Conservation (phyloP, 2,329 filamentous ascomycete genomes). For the Botrytis deweyae region DNA sequence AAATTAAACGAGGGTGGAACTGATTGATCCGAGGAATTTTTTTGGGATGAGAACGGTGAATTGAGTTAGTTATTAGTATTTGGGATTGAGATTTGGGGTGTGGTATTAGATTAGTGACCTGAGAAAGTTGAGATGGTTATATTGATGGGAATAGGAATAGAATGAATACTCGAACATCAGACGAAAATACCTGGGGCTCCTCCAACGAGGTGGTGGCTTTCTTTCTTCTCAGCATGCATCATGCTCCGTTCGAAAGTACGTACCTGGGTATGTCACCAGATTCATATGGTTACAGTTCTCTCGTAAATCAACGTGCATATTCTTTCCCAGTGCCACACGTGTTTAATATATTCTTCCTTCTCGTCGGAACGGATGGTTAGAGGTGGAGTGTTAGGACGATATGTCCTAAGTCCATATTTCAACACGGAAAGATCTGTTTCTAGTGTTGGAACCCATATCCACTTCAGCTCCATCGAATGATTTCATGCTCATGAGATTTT, state of each 20-base stretch:
- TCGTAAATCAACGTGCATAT: background rate
- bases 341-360: background rate
- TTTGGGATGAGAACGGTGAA: background rate
- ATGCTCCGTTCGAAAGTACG: background rate
- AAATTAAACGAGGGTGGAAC: conserved; percentile 33
- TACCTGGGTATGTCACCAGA: background rate
- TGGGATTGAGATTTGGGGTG: background rate
- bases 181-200: background rate
- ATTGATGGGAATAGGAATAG: background rate
- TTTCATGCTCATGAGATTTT: conserved; percentile 2
- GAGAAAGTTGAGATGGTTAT: background rate
- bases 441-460: background rate
- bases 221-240: background rate
- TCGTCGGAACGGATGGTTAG: background rate
- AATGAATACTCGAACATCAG: background rate
- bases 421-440: background rate
- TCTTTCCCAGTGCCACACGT: background rate
- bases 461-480: conserved; percentile 1
- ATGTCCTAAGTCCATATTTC: background rate
- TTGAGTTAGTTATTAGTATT: background rate
- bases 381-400: background rate
- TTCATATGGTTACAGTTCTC: background rate
- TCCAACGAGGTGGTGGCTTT: background rate
- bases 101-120: background rate
- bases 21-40: conserved; percentile 7